Conservation (phyloP, 2,329 filamentous ascomycete species). For the Acephala macrosclerotiorum region DNA sequence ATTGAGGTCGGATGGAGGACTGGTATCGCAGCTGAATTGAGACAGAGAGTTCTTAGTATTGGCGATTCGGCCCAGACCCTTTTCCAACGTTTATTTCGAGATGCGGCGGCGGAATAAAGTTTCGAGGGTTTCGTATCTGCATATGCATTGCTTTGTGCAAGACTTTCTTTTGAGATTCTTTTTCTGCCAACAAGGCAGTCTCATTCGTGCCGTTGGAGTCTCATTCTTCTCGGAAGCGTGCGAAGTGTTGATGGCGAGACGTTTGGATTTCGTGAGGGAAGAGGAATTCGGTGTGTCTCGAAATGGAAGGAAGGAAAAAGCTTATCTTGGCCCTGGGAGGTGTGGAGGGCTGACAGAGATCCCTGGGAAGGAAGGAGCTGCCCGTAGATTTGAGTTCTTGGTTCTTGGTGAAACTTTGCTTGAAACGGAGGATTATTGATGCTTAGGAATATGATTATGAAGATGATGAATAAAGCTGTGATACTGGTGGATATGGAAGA, state of each 20-base stretch:
- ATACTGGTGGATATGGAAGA: neutral
- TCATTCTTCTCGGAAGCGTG: neutral
- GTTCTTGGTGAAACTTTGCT: conserved; percentile 4
- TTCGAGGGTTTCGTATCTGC: neutral
- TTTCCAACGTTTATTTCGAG: too few relatives aligned
- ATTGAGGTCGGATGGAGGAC: neutral
- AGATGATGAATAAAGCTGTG: neutral
- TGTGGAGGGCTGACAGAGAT: too few relatives aligned
- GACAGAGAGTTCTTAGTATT: too few relatives aligned
- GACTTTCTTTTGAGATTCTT: neutral
- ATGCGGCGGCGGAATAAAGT: neutral
- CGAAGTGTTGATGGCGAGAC: neutral
- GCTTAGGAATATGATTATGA: neutral
- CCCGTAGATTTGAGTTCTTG: neutral
- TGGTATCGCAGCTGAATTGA: neutral
- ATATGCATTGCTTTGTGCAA: neutral
- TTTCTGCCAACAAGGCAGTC: neutral
- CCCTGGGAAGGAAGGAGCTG: neutral
- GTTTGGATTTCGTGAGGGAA: too few relatives aligned
- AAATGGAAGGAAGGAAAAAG: neutral
- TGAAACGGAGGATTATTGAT: neutral
- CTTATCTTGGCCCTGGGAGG: neutral
- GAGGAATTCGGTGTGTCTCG: too few relatives aligned
- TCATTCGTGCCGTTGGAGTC: neutral
- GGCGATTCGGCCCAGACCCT: too few relatives aligned